These are phyloP conservation scores for Saussurea involucrata DNA, from an alignment of 129 eudicot genomes.

Conservation along the genomic window DNA sequence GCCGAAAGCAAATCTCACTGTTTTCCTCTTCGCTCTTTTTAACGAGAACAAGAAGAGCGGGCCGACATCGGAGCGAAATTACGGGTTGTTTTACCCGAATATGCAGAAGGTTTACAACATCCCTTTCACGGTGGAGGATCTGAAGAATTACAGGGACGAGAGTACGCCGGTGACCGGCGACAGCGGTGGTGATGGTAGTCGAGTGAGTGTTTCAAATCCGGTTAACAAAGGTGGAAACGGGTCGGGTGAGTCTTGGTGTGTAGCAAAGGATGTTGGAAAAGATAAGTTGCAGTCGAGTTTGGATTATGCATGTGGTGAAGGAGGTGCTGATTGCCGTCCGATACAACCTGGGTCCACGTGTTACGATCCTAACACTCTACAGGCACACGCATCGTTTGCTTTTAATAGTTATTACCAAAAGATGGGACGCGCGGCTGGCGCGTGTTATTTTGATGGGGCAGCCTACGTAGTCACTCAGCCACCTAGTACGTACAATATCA, in stretches of 20 bases:
- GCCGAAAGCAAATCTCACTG: slow-evolving; percentile 77
- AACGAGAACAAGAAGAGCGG: slow-evolving; percentile 84
- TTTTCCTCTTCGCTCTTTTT: slow-evolving; percentile 74
- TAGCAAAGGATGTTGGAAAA: slow-evolving; percentile 65
- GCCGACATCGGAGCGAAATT: slow-evolving; percentile 74
- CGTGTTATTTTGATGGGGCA: slow-evolving; percentile 77
- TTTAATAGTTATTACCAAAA: slow-evolving; percentile 93
- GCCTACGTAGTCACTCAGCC: slow-evolving; percentile 62
- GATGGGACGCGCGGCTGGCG: slow-evolving; percentile 59
- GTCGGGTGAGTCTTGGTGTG: slow-evolving; percentile 79
- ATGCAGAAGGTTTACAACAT: slow-evolving; percentile 64
- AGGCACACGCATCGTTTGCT: slow-evolving; percentile 88
- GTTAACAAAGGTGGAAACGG: slow-evolving; percentile 27
- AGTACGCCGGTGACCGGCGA: slow-evolving; percentile 39
- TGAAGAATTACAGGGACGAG: slow-evolving; percentile 30
- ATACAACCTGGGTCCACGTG: slow-evolving; percentile 91
- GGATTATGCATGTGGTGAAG: slow-evolving; percentile 93
- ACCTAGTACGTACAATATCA: slow-evolving; percentile 56
- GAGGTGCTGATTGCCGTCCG: slow-evolving; percentile 91
- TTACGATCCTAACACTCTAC: slow-evolving; percentile 76
- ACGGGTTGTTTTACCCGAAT: slow-evolving; percentile 79
- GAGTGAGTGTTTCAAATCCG: slow-evolving; percentile 30
- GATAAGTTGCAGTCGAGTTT: slow-evolving; percentile 73
- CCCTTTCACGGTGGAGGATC: slow-evolving; percentile 66
- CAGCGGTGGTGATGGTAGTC: background rate